Evolutionary conservation across 495 filamentous ascomycete genomes (phyloP).

Genomic region (Eremomyces bilateralis): DNA sequence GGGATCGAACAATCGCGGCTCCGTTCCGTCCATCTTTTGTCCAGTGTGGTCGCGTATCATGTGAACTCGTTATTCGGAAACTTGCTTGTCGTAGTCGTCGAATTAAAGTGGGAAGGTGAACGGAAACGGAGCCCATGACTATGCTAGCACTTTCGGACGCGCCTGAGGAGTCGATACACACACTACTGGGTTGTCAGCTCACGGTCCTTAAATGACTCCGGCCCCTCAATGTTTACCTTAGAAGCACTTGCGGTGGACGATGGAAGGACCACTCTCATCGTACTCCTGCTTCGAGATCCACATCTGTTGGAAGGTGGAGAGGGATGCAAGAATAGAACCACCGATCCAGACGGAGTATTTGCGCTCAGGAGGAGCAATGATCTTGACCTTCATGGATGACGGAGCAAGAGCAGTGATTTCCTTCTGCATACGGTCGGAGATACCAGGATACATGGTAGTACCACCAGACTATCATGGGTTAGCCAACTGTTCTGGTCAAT

Average conservation of each 20-base stretch:
- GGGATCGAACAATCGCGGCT: no score
- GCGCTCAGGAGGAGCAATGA: constrained; percentile 55
- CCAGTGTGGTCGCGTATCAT: no score
- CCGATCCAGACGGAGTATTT: constrained; percentile 98
- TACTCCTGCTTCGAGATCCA: constrained; percentile 99
- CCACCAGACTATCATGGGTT: constrained; percentile 60
- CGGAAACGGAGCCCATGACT: constrained; percentile 2
- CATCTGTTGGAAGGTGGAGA: constrained; percentile 99
- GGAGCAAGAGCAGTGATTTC: constrained; percentile 98
- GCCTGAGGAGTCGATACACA: no score
- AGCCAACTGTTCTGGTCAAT: constrained; percentile 8
- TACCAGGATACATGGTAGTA: constrained; percentile 99
- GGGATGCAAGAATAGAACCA: constrained; percentile 97
- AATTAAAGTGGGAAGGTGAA: no score
- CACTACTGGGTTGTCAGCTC: no score
- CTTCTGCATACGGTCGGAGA: constrained; percentile 99
- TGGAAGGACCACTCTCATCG: constrained; percentile 97
- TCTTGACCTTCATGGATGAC: constrained; percentile 77
- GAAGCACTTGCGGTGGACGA: constrained; percentile 99
- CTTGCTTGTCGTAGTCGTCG: no score
- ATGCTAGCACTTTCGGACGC: no score
- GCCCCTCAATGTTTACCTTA: no score
- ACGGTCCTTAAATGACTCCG: no score
- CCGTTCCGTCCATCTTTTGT: no score
- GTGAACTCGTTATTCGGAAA: no score